Conservation (phyloP, 2,329 filamentous ascomycete genomes). For the Fusarium sacchari region DNA sequence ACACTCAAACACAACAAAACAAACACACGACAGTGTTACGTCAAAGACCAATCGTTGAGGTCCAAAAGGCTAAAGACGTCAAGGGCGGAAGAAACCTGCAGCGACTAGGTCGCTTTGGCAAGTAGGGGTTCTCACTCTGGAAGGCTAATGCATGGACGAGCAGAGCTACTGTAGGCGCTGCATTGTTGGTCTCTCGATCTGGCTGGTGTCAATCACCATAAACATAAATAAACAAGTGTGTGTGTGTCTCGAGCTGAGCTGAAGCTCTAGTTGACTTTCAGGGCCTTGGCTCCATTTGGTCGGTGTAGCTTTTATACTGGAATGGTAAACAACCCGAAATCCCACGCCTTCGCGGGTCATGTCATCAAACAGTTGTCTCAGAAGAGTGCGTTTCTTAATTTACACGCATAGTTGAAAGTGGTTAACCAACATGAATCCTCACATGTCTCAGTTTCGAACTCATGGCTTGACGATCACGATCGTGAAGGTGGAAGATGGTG, state of each 20-base stretch:
- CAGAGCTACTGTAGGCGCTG: conserved; percentile 10
- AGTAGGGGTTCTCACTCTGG: conserved; percentile 18
- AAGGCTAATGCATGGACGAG: conserved; percentile 20
- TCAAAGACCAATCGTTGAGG: conserved; percentile 23
- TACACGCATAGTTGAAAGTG: conserved; percentile 23
- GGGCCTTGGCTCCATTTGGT: not conserved
- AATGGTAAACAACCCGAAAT: conserved; percentile 37
- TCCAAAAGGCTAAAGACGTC: conserved; percentile 20
- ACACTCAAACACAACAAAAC: conserved; percentile 35
- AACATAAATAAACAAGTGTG: conserved; percentile 14
- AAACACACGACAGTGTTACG: conserved; percentile 19
- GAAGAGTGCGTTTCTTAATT: conserved; percentile 30
- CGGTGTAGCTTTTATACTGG: conserved; percentile 16
- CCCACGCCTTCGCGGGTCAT: not conserved
- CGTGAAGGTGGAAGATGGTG: not conserved
- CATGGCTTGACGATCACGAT: conserved; percentile 24
- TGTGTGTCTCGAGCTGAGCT: conserved; percentile 11
- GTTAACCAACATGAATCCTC: conserved; percentile 3
- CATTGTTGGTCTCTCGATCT: conserved; percentile 13
- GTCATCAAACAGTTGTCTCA: conserved; percentile 30
- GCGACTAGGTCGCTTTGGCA: conserved; percentile 15
- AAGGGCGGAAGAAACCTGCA: conserved; percentile 41
- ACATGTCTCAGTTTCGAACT: conserved; percentile 33
- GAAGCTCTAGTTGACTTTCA: conserved; percentile 4
- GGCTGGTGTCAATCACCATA: not conserved